phyloP scores from a whole-genome alignment of 352 stramenopile species.

The Pythium pyrilobum region DNA sequence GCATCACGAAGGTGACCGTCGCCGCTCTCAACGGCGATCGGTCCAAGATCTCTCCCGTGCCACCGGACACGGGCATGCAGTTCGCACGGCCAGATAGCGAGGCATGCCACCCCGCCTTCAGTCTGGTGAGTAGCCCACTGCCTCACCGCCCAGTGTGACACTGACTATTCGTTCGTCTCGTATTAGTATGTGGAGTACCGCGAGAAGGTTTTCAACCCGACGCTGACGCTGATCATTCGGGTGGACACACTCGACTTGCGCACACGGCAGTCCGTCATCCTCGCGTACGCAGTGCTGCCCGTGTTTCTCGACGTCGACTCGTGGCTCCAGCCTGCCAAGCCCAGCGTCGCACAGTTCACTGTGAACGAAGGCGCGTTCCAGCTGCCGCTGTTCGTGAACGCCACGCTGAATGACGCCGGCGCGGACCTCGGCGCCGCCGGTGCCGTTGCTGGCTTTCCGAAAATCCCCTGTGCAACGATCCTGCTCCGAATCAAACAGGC shows the following conservation, averaged over 20 bases:
- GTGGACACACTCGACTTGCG: slow-evolving; percentile 72
- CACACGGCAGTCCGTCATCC: slow-evolving; percentile 45
- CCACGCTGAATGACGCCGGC: slow-evolving; percentile 28
- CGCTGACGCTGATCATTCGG: slow-evolving; percentile 76
- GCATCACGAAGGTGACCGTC: slow-evolving; percentile 66
- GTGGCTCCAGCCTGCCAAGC: slow-evolving; percentile 37
- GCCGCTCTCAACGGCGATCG: slow-evolving; percentile 52
- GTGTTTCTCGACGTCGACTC: slow-evolving; percentile 73
- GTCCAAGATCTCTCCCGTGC: slow-evolving; percentile 22
- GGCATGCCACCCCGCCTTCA: slow-evolving; percentile 39
- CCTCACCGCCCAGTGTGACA: too few species aligned
- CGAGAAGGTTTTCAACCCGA: slow-evolving; percentile 69
- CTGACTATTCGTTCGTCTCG: too few species aligned
- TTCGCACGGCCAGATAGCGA: slow-evolving; percentile 25
- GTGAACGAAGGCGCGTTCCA: slow-evolving; percentile 78
- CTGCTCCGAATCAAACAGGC: slow-evolving; percentile 60
- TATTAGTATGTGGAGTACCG: slow-evolving; percentile 69
- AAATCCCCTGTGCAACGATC: slow-evolving; percentile 75
- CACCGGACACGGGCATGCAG: slow-evolving; percentile 20
- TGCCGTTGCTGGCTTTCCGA: slow-evolving; percentile 30
- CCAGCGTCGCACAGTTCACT: slow-evolving; percentile 43
- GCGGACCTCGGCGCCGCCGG: slow-evolving; percentile 28
- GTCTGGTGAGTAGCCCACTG: slow-evolving; percentile 52
- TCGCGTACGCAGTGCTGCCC: slow-evolving; percentile 70
- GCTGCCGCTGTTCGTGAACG: slow-evolving; percentile 56